A percentile compares a stretch with the other conserved stretches of the same genome.
phyloP scores from a whole-genome alignment of 345 rosid genomes.

The Lumnitzera littorea region DNA sequence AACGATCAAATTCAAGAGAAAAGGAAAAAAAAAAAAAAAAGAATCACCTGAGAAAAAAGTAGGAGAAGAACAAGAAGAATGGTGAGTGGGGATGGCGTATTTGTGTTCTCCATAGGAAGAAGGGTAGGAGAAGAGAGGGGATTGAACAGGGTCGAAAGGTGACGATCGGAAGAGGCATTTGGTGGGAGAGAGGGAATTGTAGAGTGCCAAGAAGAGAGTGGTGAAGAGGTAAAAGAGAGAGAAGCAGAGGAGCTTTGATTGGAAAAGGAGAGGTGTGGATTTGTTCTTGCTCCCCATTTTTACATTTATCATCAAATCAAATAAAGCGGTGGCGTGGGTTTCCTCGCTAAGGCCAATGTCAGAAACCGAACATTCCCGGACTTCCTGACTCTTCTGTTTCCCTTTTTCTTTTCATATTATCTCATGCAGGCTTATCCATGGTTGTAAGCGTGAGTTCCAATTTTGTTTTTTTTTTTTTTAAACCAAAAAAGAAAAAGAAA shows the following conservation, averaged over 20 bases:
- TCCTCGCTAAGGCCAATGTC: no score
- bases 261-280: constrained; percentile 37
- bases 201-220: constrained; percentile 45
- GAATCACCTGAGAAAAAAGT: constrained; percentile 54
- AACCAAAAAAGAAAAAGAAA: no score
- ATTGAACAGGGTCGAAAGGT: constrained; percentile 59
- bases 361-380: no score
- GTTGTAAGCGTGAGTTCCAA: no score
- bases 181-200: constrained; percentile 35
- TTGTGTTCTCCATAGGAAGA: constrained; percentile 78
- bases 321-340: no score
- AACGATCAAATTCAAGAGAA: no score
- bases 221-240: constrained; percentile 65
- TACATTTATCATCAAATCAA: no score
- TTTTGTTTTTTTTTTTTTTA: no score
- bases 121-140: constrained; percentile 69
- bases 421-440: no score
- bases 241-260: constrained; percentile 76
- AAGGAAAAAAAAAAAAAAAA: not conserved
- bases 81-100: constrained; percentile 64
- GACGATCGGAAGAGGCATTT: constrained; percentile 69
- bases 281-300: no score
- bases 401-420: no score
- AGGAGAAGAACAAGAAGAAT: constrained; percentile 63
- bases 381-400: no score